phyloP scores from a whole-genome alignment of 2,329 filamentous ascomycete species.

The Talaromyces sp. region DNA sequence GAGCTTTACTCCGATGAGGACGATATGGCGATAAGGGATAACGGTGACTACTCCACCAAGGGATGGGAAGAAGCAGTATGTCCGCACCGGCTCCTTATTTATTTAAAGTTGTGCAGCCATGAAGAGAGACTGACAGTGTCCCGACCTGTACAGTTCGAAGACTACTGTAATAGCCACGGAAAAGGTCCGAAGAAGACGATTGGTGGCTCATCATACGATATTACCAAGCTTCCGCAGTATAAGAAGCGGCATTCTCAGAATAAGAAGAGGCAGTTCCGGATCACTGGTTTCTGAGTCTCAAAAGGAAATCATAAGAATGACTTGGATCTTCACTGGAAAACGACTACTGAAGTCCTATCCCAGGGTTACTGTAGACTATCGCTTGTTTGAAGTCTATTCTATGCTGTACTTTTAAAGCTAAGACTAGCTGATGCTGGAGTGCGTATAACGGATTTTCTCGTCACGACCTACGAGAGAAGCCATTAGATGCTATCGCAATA shows the following conservation, averaged over 20 bases:
- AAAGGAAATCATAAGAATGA: neutral
- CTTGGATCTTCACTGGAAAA: neutral
- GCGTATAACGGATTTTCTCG: neutral
- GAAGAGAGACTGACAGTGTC: neutral
- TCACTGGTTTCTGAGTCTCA: neutral
- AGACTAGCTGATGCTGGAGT: neutral
- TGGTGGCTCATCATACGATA: constrained; percentile 12
- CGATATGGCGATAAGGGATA: constrained; percentile 4
- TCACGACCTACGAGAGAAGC: neutral
- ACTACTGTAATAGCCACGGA: neutral
- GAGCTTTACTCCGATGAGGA: constrained; percentile 10
- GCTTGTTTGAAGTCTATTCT: no score
- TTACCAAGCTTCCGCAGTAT: neutral
- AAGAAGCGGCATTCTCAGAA: neutral
- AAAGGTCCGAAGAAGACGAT: neutral
- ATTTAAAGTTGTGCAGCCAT: neutral
- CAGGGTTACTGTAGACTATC: neutral
- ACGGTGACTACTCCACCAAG: constrained; percentile 11
- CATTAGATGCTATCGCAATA: neutral
- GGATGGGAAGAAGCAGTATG: constrained; percentile 15
- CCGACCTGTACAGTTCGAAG: constrained; percentile 8
- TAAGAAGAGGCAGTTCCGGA: neutral
- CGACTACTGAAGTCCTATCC: neutral
- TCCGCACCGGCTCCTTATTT: neutral
- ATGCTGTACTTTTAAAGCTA: neutral